Conservation (phyloP, 345 rosid genomes). For the Dipteronia sinensis region DNA sequence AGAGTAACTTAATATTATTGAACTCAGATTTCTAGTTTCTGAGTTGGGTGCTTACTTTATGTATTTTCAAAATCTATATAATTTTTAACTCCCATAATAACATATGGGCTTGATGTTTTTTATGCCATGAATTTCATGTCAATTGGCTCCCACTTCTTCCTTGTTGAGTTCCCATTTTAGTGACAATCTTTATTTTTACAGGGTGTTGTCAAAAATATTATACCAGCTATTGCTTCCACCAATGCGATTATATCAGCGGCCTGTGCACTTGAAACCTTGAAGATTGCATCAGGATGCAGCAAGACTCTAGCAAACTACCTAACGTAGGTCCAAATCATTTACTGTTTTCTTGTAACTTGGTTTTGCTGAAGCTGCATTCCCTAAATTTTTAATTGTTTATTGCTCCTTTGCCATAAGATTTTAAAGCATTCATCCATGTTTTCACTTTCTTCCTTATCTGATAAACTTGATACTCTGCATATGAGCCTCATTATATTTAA, state of each 20-base stretch:
- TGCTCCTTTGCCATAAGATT: neutral
- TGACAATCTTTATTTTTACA: constrained; percentile 27
- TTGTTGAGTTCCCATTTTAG: neutral
- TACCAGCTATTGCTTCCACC: constrained; percentile 99
- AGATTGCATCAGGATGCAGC: constrained; percentile 95
- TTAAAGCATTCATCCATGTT: neutral
- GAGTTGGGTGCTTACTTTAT: neutral
- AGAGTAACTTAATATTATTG: neutral
- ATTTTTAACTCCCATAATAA: neutral
- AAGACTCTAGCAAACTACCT: constrained; percentile 85
- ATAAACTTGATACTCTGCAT: neutral
- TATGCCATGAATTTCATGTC: neutral
- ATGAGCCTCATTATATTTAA: neutral
- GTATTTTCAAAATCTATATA: neutral
- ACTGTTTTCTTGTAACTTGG: constrained; percentile 1
- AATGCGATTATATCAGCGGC: constrained; percentile 94
- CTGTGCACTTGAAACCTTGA: constrained; percentile 92
- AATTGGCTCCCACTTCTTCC: constrained; percentile 4
- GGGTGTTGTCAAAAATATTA: constrained; percentile 97
- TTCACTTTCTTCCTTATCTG: neutral
- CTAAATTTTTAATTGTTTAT: neutral
- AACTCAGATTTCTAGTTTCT: neutral
- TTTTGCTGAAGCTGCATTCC: neutral
- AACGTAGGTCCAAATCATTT: constrained; percentile 49
- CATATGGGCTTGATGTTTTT: neutral